phyloP scores from a whole-genome alignment of 768 basidiomycete genomes.

The Mycena amicta region DNA sequence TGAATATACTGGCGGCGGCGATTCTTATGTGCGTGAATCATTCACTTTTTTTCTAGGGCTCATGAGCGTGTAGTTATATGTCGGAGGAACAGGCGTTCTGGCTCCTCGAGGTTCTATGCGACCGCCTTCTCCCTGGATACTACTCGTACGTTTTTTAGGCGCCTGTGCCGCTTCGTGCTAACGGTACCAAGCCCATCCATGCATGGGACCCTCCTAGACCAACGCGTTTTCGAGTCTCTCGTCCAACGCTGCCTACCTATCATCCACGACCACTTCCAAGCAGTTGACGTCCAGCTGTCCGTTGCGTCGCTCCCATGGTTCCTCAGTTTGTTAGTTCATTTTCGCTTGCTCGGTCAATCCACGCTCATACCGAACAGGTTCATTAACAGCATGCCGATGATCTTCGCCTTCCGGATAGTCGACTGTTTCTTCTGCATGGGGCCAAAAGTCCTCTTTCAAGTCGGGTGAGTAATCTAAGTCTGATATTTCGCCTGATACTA shows the following conservation, averaged over 20 bases:
- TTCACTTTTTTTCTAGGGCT: conserved; percentile 5
- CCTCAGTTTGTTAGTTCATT: conserved; percentile 78
- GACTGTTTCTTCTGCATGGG: conserved; percentile 99
- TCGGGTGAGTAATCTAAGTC: conserved; percentile 65
- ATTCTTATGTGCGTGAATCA: conserved; percentile 72
- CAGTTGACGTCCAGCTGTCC: conserved; percentile 93
- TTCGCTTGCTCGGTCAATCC: neutral
- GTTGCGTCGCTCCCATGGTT: conserved; percentile 99
- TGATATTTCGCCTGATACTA: neutral
- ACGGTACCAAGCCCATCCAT: conserved; percentile 78
- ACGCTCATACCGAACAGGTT: conserved; percentile 45
- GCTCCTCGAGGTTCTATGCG: conserved; percentile 93
- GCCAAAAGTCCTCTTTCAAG: conserved; percentile 97
- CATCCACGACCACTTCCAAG: conserved; percentile 89
- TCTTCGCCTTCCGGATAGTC: conserved; percentile 96
- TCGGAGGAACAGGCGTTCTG: conserved; percentile 99
- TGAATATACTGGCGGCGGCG: conserved; percentile 98
- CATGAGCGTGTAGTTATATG: conserved; percentile 73
- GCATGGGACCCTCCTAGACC: conserved; percentile 98
- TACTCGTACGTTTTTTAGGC: conserved; percentile 68
- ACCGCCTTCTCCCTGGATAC: conserved; percentile 94
- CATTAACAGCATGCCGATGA: conserved; percentile 94
- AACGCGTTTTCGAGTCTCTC: conserved; percentile 94
- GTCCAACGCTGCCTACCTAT: conserved; percentile 88
- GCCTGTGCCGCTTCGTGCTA: too few species aligned